Evolutionary conservation across 2,329 filamentous ascomycete genomes (phyloP), one percentile per base, ranked within the genome.

Genomic region (Hortaea werneckii): DNA sequence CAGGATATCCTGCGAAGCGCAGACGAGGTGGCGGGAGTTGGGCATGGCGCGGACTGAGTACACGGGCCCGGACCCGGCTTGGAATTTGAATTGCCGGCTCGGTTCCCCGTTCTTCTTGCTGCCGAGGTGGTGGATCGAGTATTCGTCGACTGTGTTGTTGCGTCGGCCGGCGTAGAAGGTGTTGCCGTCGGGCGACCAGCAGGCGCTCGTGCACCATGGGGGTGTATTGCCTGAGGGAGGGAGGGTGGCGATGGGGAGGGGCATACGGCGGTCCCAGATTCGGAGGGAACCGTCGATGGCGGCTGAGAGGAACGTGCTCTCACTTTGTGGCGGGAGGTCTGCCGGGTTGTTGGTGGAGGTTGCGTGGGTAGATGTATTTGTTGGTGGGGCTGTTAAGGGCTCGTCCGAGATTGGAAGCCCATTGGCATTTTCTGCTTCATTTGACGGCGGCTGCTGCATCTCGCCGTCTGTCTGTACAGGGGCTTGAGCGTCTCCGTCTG

Each of bases 121-220:
- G 1, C 87, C 75, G n/a, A 64, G 46, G 58, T 88, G 87, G 62
- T 92, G 87, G 12, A 98, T 73, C 59, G 80, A 87, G 66, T 85
- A 98, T 66, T 98, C 92, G 55, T 98, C 92, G 0, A 98, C 92
- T 0, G 87, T 94, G 43, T 87, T 79, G 65, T 96, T 96, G 47
- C 92, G 77, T 28, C 92, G 76, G 0, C 92, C 92, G 0, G 85
- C 89, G 66, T 95, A 98, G 57, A 98, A 89, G 65, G 80, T 87
- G 66, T 96, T 96, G 10, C 92, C 92, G 62, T 95, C 86, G 0
- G 88, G 88, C 45, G 85, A 90, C 92, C 92, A 98, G 69, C 88
- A 95, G 1, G 88, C 87, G 54, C 87, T 89, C 81, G 95, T 95
- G 65, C 90, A 96, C 90, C 90, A 98, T 0, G 90, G 92, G 1